Evolutionary conservation across 495 filamentous ascomycete genomes (phyloP).

Genomic region (Talaromyces adpressus): DNA sequence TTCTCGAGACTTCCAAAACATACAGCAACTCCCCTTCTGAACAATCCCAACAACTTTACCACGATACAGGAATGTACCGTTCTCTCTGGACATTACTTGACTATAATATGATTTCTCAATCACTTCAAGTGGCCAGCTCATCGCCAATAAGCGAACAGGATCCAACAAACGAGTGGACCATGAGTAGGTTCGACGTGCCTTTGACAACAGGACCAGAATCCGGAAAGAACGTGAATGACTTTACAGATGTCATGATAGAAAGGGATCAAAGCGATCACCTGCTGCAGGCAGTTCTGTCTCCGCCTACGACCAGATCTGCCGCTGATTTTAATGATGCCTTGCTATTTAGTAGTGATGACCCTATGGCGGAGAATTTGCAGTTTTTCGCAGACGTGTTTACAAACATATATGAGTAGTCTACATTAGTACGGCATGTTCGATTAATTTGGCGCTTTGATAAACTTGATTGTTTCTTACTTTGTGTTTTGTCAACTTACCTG

Average conservation of each 20-base stretch:
- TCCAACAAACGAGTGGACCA: not conserved
- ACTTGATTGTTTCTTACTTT: not conserved
- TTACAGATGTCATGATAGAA: not conserved
- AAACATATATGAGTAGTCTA: constrained; percentile 1
- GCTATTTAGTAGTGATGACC: not conserved
- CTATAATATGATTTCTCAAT: constrained; percentile 1
- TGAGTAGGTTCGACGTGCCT: not conserved
- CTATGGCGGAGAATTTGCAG: not conserved
- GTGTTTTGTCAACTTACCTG: too few species aligned
- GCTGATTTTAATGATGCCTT: not conserved
- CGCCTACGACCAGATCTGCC: not conserved
- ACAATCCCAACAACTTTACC: not conserved
- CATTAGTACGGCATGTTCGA: not conserved
- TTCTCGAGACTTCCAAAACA: constrained; percentile 1
- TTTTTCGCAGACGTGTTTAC: not conserved
- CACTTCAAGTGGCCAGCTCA: not conserved
- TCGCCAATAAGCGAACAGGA: not conserved
- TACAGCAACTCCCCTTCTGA: constrained; percentile 1
- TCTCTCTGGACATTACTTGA: constrained; percentile 1
- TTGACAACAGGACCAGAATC: not conserved
- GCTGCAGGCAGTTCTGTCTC: not conserved
- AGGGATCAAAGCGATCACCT: not conserved
- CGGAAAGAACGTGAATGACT: not conserved
- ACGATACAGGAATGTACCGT: not conserved
- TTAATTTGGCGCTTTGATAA: not conserved